phyloP scores from a whole-genome alignment of 176 grass and related monocot genomes.

The Triticum turgidum region DNA sequence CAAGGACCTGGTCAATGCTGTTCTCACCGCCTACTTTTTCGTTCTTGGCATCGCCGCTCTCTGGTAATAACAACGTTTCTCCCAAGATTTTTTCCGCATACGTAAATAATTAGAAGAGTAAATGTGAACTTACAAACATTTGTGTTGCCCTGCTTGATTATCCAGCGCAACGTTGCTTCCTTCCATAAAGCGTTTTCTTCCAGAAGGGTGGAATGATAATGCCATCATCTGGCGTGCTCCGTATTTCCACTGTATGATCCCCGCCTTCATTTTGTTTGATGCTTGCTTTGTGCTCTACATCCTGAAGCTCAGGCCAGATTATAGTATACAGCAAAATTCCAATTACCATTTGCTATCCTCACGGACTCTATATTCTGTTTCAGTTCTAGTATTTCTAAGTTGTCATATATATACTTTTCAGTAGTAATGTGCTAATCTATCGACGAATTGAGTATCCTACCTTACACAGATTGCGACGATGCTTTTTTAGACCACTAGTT shows the following conservation, averaged over 20 bases:
- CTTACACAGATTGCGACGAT: too few relatives aligned
- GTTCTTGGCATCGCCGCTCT: conserved; percentile 84
- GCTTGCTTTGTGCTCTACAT: neutral
- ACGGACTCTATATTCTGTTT: neutral
- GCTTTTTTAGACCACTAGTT: too few relatives aligned
- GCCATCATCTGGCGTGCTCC: conserved; percentile 58
- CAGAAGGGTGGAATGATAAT: conserved; percentile 70
- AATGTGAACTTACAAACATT: neutral
- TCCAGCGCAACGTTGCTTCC: conserved; percentile 84
- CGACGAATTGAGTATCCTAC: too few relatives aligned
- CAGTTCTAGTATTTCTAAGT: neutral
- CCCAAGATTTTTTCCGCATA: neutral
- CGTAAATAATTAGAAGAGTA: neutral
- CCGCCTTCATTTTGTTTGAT: neutral
- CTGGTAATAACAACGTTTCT: conserved; percentile 47
- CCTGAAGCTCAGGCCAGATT: neutral
- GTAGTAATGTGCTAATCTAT: neutral
- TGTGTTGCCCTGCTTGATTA: neutral
- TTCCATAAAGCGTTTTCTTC: conserved; percentile 71
- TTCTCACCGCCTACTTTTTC: conserved; percentile 90
- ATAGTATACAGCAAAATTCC: neutral
- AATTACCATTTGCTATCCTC: neutral
- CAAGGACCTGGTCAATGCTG: conserved; percentile 89
- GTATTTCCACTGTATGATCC: conserved; percentile 66
- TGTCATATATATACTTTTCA: too few relatives aligned